Evolutionary conservation across 2,329 filamentous ascomycete genomes (phyloP).

Genomic region (Diaporthe capsici): DNA sequence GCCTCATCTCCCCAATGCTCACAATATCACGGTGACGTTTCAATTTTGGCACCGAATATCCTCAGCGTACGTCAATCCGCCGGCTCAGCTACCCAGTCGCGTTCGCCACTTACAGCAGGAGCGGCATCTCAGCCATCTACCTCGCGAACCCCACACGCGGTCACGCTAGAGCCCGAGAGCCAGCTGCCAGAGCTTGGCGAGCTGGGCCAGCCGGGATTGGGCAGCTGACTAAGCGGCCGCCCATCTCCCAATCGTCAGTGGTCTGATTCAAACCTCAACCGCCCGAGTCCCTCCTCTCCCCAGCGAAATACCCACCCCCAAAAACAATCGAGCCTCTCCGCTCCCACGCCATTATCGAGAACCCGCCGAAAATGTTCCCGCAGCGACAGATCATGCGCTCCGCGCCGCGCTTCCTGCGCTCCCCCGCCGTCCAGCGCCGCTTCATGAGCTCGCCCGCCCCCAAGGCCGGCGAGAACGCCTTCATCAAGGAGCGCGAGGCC

Average conservation of each 20-base stretch:
- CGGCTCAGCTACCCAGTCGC: neutral
- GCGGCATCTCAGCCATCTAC: neutral
- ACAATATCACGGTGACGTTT: neutral
- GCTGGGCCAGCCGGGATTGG: neutral
- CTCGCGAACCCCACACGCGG: conserved; percentile 17
- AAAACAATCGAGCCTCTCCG: conserved; percentile 34
- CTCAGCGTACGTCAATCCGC: neutral
- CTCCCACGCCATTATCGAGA: conserved; percentile 18
- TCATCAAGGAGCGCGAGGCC: conserved; percentile 91
- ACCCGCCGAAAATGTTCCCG: conserved; percentile 68
- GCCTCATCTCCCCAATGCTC: neutral
- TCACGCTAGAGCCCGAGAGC: conserved; percentile 5
- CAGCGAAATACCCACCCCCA: conserved; percentile 5
- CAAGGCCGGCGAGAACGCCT: conserved; percentile 82
- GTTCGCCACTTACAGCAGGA: conserved; percentile 24
- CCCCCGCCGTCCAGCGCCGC: conserved; percentile 75
- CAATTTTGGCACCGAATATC: neutral
- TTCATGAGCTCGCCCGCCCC: conserved; percentile 71
- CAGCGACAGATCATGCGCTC: conserved; percentile 73
- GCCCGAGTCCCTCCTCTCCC: neutral
- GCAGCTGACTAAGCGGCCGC: conserved; percentile 10
- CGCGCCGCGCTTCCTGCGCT: conserved; percentile 74
- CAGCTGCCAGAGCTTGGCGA: neutral
- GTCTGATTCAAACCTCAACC: conserved; percentile 36
- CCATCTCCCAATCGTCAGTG: conserved; percentile 32